Evolutionary conservation across 768 basidiomycete genomes (phyloP).

Genomic region (Tulasnella sp.): DNA sequence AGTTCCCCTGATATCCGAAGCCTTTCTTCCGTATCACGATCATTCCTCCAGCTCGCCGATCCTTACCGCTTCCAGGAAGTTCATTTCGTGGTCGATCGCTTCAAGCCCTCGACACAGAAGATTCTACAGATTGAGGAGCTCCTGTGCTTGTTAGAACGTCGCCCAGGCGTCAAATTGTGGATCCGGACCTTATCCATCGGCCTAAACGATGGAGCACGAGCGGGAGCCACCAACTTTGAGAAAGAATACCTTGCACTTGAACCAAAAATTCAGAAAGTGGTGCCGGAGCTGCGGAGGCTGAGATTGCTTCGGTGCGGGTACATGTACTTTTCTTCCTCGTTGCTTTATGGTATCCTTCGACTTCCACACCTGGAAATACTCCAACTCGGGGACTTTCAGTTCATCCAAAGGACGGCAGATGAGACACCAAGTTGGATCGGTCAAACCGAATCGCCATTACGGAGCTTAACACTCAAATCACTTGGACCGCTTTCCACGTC

Average conservation of each 20-base stretch:
- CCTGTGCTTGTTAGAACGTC: not conserved
- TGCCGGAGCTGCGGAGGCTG: not conserved
- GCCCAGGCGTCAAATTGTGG: not conserved
- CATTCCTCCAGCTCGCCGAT: not conserved
- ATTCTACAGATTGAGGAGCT: not conserved
- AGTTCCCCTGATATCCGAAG: not conserved
- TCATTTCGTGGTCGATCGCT: not conserved
- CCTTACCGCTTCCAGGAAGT: slow-evolving; percentile 1
- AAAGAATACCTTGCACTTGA: not conserved
- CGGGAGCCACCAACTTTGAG: not conserved
- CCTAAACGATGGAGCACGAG: not conserved
- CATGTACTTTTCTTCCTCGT: not conserved
- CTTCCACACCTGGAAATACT: not conserved
- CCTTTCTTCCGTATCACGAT: not conserved
- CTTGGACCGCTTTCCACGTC: not conserved
- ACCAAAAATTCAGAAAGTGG: not conserved
- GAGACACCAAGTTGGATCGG: not conserved
- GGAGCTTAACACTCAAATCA: not conserved
- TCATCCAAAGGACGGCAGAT: not conserved
- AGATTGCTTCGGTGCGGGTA: not conserved
- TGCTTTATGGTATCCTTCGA: not conserved
- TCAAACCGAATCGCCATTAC: not conserved
- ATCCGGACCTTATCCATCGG: not conserved
- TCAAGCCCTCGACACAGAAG: not conserved
- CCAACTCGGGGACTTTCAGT: not conserved